Percentiles rank a stretch among this genome's conserved stretches.
phyloP scores from a whole-genome alignment of 2,329 filamentous ascomycete species.

The Sporothrix humicola region DNA sequence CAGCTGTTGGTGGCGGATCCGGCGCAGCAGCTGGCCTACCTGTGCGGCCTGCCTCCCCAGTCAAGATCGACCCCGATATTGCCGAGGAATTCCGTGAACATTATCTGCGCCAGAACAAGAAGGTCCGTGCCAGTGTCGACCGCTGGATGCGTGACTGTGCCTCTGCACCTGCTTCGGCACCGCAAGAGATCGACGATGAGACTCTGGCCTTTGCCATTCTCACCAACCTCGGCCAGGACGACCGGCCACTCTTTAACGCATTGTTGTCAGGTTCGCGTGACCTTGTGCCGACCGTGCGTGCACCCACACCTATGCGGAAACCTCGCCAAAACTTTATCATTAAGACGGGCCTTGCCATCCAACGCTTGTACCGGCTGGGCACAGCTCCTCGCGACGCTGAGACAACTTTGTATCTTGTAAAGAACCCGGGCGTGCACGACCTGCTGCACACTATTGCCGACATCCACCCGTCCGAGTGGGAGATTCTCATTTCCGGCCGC shows the following conservation, averaged over 20 bases:
- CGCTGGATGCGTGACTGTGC: slow-evolving; percentile 85
- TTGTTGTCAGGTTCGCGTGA: slow-evolving; percentile 68
- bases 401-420: slow-evolving; percentile 82
- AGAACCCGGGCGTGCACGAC: slow-evolving; percentile 80
- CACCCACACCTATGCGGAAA: slow-evolving; percentile 71
- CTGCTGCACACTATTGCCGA: slow-evolving; percentile 85
- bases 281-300: slow-evolving; percentile 62
- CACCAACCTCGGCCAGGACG: slow-evolving; percentile 77
- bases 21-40: slow-evolving; percentile 45
- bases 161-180: slow-evolving; percentile 73
- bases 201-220: slow-evolving; percentile 92
- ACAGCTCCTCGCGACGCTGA: slow-evolving; percentile 82
- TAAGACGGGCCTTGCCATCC: slow-evolving; percentile 77
- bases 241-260: slow-evolving; percentile 82
- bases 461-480: slow-evolving; percentile 93
- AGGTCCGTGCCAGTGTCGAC: slow-evolving; percentile 89
- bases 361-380: slow-evolving; percentile 80
- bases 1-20: slow-evolving; percentile 34
- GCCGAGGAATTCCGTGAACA: slow-evolving; percentile 92
- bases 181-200: slow-evolving; percentile 91
- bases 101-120: slow-evolving; percentile 88
- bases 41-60: slow-evolving; percentile 62
- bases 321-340: slow-evolving; percentile 74
- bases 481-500: slow-evolving; percentile 88
- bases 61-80: slow-evolving; percentile 89